phyloP scores from a whole-genome alignment of 805 yeast species.

The Hanseniaspora lindneri region DNA sequence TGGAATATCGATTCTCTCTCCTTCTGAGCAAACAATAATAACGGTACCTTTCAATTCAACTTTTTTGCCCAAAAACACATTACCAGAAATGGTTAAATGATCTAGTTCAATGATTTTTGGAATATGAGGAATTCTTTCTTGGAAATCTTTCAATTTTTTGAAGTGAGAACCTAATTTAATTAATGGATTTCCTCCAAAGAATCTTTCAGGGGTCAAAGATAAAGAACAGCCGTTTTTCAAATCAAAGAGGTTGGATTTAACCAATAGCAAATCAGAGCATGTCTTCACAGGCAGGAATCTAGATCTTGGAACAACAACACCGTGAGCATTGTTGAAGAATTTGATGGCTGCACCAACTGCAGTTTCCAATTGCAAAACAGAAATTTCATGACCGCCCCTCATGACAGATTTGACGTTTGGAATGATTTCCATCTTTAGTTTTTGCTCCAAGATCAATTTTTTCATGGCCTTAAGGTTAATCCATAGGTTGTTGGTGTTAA shows the following conservation, averaged over 20 bases:
- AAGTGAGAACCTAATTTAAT: conserved; percentile 93
- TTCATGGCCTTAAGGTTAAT: conserved; percentile 88
- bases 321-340: conserved; percentile 88
- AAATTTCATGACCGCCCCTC: conserved; percentile 62
- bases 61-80: conserved; percentile 78
- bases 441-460: conserved; percentile 73
- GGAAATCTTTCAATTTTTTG: conserved; percentile 89
- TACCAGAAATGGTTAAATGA: conserved; percentile 95
- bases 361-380: conserved; percentile 90
- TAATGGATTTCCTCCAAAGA: conserved; percentile 72
- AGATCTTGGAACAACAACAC: conserved; percentile 96
- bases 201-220: conserved; percentile 70
- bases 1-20: conserved; percentile 93
- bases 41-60: conserved; percentile 94
- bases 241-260: conserved; percentile 85
- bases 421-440: conserved; percentile 82
- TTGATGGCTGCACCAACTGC: conserved; percentile 99
- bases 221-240: conserved; percentile 78
- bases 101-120: conserved; percentile 94
- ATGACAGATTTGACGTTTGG: conserved; percentile 83
- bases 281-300: conserved; percentile 98
- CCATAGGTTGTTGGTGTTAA: conserved; percentile 97
- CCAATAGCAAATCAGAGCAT: conserved; percentile 84
- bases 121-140: conserved; percentile 81
- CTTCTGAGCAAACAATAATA: conserved; percentile 92